Conservation (phyloP, 257 asterid species). For the Penstemon eatonii region DNA sequence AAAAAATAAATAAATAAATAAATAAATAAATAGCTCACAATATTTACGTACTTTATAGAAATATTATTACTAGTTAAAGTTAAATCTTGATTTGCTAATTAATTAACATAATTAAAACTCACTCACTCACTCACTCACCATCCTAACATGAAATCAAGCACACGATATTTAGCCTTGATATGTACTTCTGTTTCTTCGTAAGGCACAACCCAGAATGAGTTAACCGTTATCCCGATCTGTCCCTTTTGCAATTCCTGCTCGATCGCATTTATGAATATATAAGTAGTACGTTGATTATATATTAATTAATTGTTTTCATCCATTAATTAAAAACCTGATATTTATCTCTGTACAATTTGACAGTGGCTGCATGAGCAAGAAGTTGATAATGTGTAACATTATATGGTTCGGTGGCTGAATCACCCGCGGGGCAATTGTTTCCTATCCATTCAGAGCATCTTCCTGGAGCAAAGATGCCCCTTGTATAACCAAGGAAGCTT, state of each 20-base stretch:
- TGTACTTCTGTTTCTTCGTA: conserved; percentile 18
- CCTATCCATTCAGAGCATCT: conserved; percentile 51
- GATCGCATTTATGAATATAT: too few relatives aligned
- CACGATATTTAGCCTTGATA: conserved; percentile 30
- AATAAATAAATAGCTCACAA: too few relatives aligned
- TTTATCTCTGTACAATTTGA: conserved; percentile 40
- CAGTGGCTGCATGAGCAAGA: conserved; percentile 50
- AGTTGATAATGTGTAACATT: conserved; percentile 50
- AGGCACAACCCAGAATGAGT: conserved; percentile 37
- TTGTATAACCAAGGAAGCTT: conserved; percentile 38
- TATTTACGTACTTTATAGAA: too few relatives aligned
- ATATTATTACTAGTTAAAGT: too few relatives aligned
- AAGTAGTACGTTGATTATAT: too few relatives aligned
- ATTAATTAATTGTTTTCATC: neutral
- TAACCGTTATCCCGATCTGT: conserved; percentile 33
- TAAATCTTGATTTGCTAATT: neutral
- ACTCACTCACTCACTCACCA: conserved; percentile 34
- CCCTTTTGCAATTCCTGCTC: conserved; percentile 32
- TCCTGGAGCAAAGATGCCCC: conserved; percentile 47
- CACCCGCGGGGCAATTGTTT: conserved; percentile 38
- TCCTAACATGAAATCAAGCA: conserved; percentile 57
- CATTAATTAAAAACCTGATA: conserved; percentile 37
- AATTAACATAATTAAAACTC: too few relatives aligned
- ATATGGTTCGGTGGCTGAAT: conserved; percentile 58
- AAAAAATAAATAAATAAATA: too few relatives aligned